Evolutionary conservation across 345 rosid genomes (phyloP).

Genomic region (Corymbia maculata): DNA sequence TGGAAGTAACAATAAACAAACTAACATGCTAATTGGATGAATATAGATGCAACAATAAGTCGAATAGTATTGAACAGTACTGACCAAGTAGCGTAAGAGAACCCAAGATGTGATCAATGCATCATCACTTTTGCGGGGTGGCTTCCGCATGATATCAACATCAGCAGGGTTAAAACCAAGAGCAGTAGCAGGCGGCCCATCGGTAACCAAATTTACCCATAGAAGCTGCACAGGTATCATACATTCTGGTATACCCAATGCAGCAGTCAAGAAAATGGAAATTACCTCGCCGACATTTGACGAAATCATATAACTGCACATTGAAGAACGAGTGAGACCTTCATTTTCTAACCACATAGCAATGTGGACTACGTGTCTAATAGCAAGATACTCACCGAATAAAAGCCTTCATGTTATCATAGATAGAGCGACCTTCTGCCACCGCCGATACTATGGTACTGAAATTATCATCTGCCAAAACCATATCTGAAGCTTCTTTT

Average conservation of each 20-base stretch:
- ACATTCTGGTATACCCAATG: slow-evolving; percentile 86
- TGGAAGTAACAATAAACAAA: background rate
- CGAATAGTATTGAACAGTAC: background rate
- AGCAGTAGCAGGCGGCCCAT: slow-evolving; percentile 97
- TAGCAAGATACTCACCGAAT: slow-evolving; percentile 39
- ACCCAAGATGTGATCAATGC: slow-evolving; percentile 67
- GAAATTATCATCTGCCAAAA: slow-evolving; percentile 89
- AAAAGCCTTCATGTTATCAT: slow-evolving; percentile 91
- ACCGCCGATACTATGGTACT: slow-evolving; percentile 78
- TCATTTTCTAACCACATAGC: background rate
- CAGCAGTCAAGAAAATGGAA: slow-evolving; percentile 79
- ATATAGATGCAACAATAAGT: background rate
- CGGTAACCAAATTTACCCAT: slow-evolving; percentile 95
- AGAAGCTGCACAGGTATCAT: slow-evolving; percentile 93
- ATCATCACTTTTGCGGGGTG: slow-evolving; percentile 80
- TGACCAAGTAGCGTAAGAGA: slow-evolving; percentile 69
- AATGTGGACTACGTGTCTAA: background rate
- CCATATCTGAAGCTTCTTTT: slow-evolving; percentile 97
- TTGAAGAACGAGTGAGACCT: background rate
- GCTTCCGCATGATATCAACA: slow-evolving; percentile 75
- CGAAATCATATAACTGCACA: slow-evolving; percentile 87
- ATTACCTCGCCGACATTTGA: slow-evolving; percentile 95
- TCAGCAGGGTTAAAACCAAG: slow-evolving; percentile 94
- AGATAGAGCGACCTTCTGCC: slow-evolving; percentile 89
- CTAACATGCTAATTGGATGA: background rate